A percentile compares a stretch with the other conserved stretches of the same genome.
These are phyloP conservation scores for Penicillium freii DNA, from an alignment of 2,329 filamentous ascomycete genomes.

Conservation along the genomic window DNA sequence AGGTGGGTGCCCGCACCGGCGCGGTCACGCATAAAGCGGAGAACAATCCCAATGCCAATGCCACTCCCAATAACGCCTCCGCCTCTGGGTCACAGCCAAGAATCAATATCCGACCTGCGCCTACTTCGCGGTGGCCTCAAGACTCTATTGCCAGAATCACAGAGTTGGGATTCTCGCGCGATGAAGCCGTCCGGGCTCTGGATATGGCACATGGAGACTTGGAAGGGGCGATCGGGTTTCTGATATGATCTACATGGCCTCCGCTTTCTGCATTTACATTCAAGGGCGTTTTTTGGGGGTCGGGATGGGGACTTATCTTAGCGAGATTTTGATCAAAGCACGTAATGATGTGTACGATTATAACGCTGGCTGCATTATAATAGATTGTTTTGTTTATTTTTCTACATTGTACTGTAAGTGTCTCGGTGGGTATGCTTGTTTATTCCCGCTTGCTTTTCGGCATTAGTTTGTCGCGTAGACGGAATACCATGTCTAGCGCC, in stretches of 20 bases:
- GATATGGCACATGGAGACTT: constrained; percentile 82
- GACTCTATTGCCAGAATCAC: constrained; percentile 74
- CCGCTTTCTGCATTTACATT: constrained; percentile 13
- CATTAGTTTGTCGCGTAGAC: constrained; percentile 30
- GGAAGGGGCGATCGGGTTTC: constrained; percentile 78
- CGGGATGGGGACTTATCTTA: constrained; percentile 17
- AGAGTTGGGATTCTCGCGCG: constrained; percentile 71
- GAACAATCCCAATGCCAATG: constrained; percentile 6
- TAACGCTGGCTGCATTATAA: constrained; percentile 6
- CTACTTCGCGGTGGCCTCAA: constrained; percentile 48
- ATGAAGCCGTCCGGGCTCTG: constrained; percentile 75
- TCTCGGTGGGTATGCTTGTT: neutral
- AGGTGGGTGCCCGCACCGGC: constrained; percentile 79
- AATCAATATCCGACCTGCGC: constrained; percentile 30
- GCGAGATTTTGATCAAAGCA: constrained; percentile 14
- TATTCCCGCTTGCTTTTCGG: constrained; percentile 34
- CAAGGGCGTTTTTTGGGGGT: constrained; percentile 8
- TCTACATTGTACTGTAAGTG: neutral
- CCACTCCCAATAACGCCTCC: constrained; percentile 19
- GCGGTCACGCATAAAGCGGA: constrained; percentile 50
- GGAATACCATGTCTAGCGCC: constrained; percentile 39
- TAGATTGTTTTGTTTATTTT: constrained; percentile 1
- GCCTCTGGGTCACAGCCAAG: constrained; percentile 14
- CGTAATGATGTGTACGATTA: constrained; percentile 13
- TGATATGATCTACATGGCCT: constrained; percentile 62